Evolutionary conservation across 306 rosid genomes (phyloP).

Genomic region (Erythrophleum fordii): DNA sequence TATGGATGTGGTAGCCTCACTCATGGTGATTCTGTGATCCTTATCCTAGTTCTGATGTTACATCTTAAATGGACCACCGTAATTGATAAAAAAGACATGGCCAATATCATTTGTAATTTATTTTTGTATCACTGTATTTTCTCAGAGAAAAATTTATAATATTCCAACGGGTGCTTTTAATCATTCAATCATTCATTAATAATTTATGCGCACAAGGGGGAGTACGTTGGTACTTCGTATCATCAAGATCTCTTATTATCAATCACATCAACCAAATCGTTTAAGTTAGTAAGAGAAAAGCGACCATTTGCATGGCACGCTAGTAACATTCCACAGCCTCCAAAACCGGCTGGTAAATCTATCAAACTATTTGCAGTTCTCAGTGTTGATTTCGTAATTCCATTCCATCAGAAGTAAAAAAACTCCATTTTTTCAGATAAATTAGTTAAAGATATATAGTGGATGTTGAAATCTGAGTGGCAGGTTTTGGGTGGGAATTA

Average conservation of each 20-base stretch:
- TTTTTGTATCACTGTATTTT: conserved; percentile 29
- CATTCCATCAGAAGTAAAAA: too few species aligned
- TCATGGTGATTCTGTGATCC: background rate
- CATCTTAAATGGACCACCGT: background rate
- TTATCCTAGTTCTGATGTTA: conserved; percentile 6
- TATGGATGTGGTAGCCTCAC: background rate
- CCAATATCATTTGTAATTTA: conserved; percentile 29
- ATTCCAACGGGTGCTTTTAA: background rate
- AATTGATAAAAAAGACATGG: conserved; percentile 25
- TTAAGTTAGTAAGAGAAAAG: background rate
- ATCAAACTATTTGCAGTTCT: too few species aligned
- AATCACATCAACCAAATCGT: background rate
- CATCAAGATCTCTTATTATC: background rate
- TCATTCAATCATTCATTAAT: too few species aligned
- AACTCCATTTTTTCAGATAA: too few species aligned
- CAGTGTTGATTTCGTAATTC: too few species aligned
- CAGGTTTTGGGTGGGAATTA: too few species aligned
- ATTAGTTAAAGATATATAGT: too few species aligned
- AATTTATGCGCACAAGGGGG: too few species aligned
- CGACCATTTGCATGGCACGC: conserved; percentile 1
- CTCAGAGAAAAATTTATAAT: background rate
- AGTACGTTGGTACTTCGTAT: too few species aligned
- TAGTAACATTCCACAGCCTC: background rate
- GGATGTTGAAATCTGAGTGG: too few species aligned
- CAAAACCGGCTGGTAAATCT: background rate